Base-by-base conservation (phyloP, 2,329 filamentous ascomycete genomes). In the Venturiaceae sp. region DNA sequence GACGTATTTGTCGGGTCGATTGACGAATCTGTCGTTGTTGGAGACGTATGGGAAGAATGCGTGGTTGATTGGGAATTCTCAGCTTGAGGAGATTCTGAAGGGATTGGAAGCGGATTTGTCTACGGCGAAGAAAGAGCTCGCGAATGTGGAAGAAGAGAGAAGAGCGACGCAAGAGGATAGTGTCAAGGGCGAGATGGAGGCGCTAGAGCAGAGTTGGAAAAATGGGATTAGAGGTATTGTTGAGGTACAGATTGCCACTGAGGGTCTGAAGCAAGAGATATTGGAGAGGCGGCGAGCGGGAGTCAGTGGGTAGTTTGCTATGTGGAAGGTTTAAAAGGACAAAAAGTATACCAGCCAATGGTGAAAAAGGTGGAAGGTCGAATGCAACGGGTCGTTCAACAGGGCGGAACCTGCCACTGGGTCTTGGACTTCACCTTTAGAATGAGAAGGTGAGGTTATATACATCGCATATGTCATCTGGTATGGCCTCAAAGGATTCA, bases 11-110 rank as follows among this genome's bases (percentile, higher is more conserved):
- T 72, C 76, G 2, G 75, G 74, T 55, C 75, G 83, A 28, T 71
- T 80, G 55, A 77, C 80, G 46, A 83, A 86, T 71, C 82, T 96
- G 19, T 75, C 78, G 1, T 79, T 96, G n/a, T 81, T 96, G 21
- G 88, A 94, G 66, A 80, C 80, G 55, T 86, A 86, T 71, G 94
- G 92, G 64, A 90, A 90, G 74, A 96, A 96, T 71, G 87, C 90
- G 9, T 97, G 94, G 92, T 78, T 99, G 58, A 81, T 95, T 8
- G 83, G 83, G 5, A 99, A 99, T 72, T 83, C 86, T 65, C 84
- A 88, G 64, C 72, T 91, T 21, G 92, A 96, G 73, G 82, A 83
- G 46, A 81, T 90, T 44, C 72, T 95, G 55, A 79, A 80, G 55
- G 71, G 71, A 13, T 67, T 95, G 28, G 92, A 97, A 77, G 77